phyloP scores from a whole-genome alignment of 768 basidiomycete genomes.

The Leucogyrophana mollusca region DNA sequence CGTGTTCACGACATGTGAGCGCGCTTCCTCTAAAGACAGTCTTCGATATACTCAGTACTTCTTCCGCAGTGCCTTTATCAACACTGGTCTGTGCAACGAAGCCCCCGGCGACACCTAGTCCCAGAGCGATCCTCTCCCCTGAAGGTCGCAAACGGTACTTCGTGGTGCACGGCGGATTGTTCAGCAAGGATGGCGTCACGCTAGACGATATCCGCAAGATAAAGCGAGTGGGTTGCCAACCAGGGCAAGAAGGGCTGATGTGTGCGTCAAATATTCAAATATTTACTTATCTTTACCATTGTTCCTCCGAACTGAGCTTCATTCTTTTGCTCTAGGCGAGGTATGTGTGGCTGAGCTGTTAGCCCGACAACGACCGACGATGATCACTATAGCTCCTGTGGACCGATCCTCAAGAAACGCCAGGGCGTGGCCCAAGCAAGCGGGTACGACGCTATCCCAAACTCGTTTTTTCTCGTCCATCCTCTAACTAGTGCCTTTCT shows the following conservation, averaged over 20 bases:
- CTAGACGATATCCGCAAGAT: constrained; percentile 91
- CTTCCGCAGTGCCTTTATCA: constrained; percentile 77
- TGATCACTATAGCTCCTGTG: constrained; percentile 66
- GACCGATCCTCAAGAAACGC: constrained; percentile 91
- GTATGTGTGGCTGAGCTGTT: constrained; percentile 33
- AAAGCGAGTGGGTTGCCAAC: constrained; percentile 83
- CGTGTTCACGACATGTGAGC: constrained; percentile 85
- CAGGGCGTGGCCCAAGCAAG: constrained; percentile 95
- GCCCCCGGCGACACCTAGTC: constrained; percentile 38
- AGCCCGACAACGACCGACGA: constrained; percentile 6
- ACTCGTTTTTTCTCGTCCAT: constrained; percentile 6
- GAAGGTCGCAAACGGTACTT: constrained; percentile 87
- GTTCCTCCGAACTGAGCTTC: not conserved
- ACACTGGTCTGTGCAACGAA: constrained; percentile 79
- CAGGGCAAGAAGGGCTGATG: constrained; percentile 94
- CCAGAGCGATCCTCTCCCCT: constrained; percentile 71
- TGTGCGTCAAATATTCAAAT: too few relatives aligned
- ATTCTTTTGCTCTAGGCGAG: constrained; percentile 48
- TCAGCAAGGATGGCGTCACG: constrained; percentile 94
- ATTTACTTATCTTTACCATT: too few relatives aligned
- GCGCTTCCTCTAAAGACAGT: not conserved
- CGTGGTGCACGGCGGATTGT: constrained; percentile 94
- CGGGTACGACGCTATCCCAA: constrained; percentile 58
- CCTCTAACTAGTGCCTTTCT: constrained; percentile 13
- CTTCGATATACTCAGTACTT: not conserved